Evolutionary conservation across 495 filamentous ascomycete genomes (phyloP), one percentile per base, ranked within the genome.

Genomic region (Geoglossum glabrum): DNA sequence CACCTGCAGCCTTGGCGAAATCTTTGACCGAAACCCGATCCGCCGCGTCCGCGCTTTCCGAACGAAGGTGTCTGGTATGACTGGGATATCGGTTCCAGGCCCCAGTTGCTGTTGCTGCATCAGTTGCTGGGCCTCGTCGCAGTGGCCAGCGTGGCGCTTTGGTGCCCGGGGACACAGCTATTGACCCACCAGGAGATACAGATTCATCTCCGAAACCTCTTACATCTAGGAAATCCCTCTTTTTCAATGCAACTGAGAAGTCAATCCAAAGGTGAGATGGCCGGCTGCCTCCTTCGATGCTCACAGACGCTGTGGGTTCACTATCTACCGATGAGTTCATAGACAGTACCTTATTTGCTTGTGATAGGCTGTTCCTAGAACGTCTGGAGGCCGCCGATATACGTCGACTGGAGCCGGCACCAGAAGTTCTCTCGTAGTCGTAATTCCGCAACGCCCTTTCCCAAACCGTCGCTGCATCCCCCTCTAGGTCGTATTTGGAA

Each of bases 21-120:
- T 64, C 64, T n/a, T 60, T 61, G 25, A 61, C 60, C 31, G 54
- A 30, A 17, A 66, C 30, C 19, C 45, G 25, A 50, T 64, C 61
- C 11, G 43, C 26, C 6, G 49, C n/a, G 46, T 47, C 50, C 25
- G 61, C 60, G 7, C 47, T 43, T 51, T 47, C 28, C 33, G 60
- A 56, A 27, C 63, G 55, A 19, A 55, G 54, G 23, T 36, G 45
- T 36, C 43, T 55, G 1, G 63, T 61, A 45, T 63, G 61, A 36
- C 63, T 64, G 8, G 63, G 58, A 50, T 60, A 63, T 50, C 43
- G 21, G 51, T 52, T 23, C 63, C 61, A 65, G 52, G 57, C 27
- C 10, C 54, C 36, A 11, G 31, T 36, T 5, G 6, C 23, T 5
- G 23, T 19, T 45, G n/a, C 5, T 19, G 13, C 4, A 19, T 45